phyloP scores from a whole-genome alignment of 2,329 filamentous ascomycete species.

The Aspergillus sp. region DNA sequence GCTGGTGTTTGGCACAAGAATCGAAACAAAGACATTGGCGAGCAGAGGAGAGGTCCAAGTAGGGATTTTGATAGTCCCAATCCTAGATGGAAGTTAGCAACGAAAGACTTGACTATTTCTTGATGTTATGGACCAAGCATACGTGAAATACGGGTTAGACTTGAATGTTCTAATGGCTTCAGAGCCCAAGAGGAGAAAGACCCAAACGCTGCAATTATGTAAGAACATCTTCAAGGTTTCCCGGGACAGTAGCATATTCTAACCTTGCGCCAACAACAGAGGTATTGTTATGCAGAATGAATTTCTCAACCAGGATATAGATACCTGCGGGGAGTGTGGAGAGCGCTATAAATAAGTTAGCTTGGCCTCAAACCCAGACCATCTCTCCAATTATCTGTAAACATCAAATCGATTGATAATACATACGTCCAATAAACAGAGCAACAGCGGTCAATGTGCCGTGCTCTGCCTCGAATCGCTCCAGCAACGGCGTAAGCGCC shows the following conservation, averaged over 20 bases:
- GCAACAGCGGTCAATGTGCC: slow-evolving; percentile 84
- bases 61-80: slow-evolving; percentile 67
- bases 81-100: slow-evolving; percentile 31
- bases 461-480: slow-evolving; percentile 88
- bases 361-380: slow-evolving; percentile 1
- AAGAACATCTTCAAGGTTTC: too few species aligned
- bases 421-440: slow-evolving; percentile 86
- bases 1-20: slow-evolving; percentile 75
- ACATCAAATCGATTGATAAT: not conserved
- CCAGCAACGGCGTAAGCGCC: slow-evolving; percentile 79
- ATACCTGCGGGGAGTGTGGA: slow-evolving; percentile 76
- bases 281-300: slow-evolving; percentile 66
- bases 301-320: slow-evolving; percentile 75
- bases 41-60: slow-evolving; percentile 90
- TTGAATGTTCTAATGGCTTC: slow-evolving; percentile 84
- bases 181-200: slow-evolving; percentile 78
- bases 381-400: not conserved
- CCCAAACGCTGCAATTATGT: slow-evolving; percentile 65
- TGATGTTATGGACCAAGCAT: slow-evolving; percentile 11
- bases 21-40: slow-evolving; percentile 66
- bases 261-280: slow-evolving; percentile 79
- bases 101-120: not conserved
- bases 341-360: slow-evolving; percentile 51
- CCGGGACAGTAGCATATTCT: slow-evolving; percentile 12
- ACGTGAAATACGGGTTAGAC: slow-evolving; percentile 71